Percentiles rank a stretch among this genome's conserved stretches.
Conservation (phyloP, 2,329 filamentous ascomycete genomes). For the Exophiala phaeomuriformis region DNA sequence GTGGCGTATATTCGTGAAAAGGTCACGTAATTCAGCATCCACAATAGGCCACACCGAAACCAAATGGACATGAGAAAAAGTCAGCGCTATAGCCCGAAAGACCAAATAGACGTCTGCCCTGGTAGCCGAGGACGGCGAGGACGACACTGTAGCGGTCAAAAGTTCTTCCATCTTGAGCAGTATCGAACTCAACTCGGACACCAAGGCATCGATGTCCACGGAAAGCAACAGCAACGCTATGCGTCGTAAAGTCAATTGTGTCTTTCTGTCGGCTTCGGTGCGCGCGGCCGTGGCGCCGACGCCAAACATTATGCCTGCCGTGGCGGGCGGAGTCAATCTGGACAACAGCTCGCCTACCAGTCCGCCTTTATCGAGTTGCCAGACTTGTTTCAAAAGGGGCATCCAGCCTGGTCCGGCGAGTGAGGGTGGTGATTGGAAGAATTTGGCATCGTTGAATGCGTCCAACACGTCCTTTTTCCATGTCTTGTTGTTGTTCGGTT, state of each 20-base stretch:
- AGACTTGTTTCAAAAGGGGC: constrained; percentile 75
- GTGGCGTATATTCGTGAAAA: constrained; percentile 58
- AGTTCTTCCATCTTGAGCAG: constrained; percentile 83
- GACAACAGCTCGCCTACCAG: constrained; percentile 72
- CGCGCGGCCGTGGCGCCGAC: constrained; percentile 89
- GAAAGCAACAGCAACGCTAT: constrained; percentile 74
- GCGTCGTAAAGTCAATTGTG: constrained; percentile 80
- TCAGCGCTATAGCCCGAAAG: constrained; percentile 71
- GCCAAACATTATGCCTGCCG: constrained; percentile 96
- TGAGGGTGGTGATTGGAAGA: constrained; percentile 64
- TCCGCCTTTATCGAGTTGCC: constrained; percentile 70
- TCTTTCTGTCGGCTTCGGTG: constrained; percentile 88
- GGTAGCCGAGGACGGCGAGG: constrained; percentile 84
- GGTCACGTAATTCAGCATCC: constrained; percentile 74
- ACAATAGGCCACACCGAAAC: constrained; percentile 84
- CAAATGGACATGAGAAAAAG: constrained; percentile 70
- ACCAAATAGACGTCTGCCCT: constrained; percentile 86
- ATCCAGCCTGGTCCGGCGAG: constrained; percentile 72
- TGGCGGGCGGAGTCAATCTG: constrained; percentile 74
- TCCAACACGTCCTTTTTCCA: constrained; percentile 92
- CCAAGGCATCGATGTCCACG: constrained; percentile 69
- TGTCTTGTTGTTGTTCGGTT: constrained; percentile 75
- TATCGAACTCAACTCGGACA: constrained; percentile 64
- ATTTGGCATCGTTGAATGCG: constrained; percentile 80
- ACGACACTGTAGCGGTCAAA: constrained; percentile 71